Base-by-base conservation (phyloP, 441 rosid species). In the Geranium incanum region DNA sequence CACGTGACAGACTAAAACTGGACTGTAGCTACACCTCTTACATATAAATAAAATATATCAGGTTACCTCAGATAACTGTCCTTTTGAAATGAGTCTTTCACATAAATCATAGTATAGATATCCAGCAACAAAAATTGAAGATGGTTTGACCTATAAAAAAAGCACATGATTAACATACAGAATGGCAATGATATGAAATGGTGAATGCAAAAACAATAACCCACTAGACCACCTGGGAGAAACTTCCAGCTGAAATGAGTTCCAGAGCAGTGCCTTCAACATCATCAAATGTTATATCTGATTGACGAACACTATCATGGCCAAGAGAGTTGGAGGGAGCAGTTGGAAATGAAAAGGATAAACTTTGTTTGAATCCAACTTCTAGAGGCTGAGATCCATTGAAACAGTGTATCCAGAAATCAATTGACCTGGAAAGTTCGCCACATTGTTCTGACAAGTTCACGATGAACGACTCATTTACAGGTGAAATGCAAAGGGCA, bases 61-160 rank as follows among this genome's bases (percentile, higher is more conserved):
- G 21, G 4, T 85, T 85, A 95, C 99, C 99, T 93, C 97, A 64
- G 86, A 77, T 69, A 87, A 73, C 55, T 67, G 82, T 68, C 97
- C 99, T 71, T 69, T 79, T 67, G 83, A 82, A 75, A 86, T 67
- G 41, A 86, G 86, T 75, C 86, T 85, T 84, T 89, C 92, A 76
- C 87, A 82, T 76, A 95, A 84, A 86, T 93, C 97, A 77, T 89
- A 87, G 78, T 80, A 87, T 69, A 95, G 95, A 84, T 80, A 79
- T 74, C 95, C 98, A 71, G 89, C 97, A 71, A 81, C 71, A 76
- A 88, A 89, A 79, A 80, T 73, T 71, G 90, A 84, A 45, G 86
- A 78, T 39, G 50, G 73, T 72, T 91, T 83, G 77, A 69, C 92
- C 98, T 95, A 74, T 15, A 68, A 75, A 52, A 70, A 70, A 60